phyloP scores from a whole-genome alignment of 495 filamentous ascomycete species.

The Tetracladium setigerum region DNA sequence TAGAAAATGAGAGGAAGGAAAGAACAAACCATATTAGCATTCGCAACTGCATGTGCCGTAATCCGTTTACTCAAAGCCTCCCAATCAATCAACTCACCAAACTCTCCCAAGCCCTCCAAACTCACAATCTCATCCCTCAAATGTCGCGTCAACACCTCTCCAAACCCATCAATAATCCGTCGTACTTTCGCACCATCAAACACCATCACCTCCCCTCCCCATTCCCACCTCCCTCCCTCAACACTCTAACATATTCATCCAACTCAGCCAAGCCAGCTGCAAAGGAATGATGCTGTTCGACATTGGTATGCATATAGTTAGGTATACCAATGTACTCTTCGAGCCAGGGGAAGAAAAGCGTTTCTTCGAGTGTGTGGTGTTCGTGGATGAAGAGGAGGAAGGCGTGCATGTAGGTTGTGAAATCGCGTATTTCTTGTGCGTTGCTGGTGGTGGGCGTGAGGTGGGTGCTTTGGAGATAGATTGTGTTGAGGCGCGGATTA shows the following conservation, averaged over 20 bases:
- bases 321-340: slow-evolving; percentile 28
- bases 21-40: slow-evolving; percentile 9
- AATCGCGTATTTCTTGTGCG: slow-evolving; percentile 12
- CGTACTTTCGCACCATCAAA: slow-evolving; percentile 25
- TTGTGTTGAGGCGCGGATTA: slow-evolving; percentile 43
- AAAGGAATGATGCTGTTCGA: slow-evolving; percentile 40
- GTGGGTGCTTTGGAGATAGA: slow-evolving; percentile 40
- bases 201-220: slow-evolving; percentile 25
- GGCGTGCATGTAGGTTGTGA: slow-evolving; percentile 28
- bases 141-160: slow-evolving; percentile 25
- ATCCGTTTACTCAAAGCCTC: slow-evolving; percentile 12
- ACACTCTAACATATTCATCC: slow-evolving; percentile 23
- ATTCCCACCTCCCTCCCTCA: slow-evolving; percentile 24
- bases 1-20: no score
- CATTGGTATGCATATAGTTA: slow-evolving; percentile 37
- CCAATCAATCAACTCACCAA: slow-evolving; percentile 23
- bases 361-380: slow-evolving; percentile 39
- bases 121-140: slow-evolving; percentile 32
- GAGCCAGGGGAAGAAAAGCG: slow-evolving; percentile 34
- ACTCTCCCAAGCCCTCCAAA: slow-evolving; percentile 18
- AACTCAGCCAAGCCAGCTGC: slow-evolving; percentile 28
- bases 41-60: slow-evolving; percentile 12
- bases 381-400: slow-evolving; percentile 23
- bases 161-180: slow-evolving; percentile 31
- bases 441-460: slow-evolving; percentile 7